Conservation (phyloP, 768 basidiomycete species). For the Pulveroboletus ravenelii region DNA sequence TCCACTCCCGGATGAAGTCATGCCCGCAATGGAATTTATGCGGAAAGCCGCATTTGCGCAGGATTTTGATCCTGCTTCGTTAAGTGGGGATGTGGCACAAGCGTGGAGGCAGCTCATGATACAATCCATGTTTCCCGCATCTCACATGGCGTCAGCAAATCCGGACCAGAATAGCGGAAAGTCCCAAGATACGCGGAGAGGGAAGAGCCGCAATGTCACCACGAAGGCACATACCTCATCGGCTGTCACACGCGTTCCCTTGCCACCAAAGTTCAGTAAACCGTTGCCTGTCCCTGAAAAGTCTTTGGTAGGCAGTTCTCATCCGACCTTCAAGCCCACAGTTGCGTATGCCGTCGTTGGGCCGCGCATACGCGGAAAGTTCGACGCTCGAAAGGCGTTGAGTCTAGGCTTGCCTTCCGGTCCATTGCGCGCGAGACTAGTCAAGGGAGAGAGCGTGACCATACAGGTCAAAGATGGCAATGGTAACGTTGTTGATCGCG, state of each 20-base stretch:
- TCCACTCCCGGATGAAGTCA: background rate
- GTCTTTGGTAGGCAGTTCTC: conserved; percentile 11
- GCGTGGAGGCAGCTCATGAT: conserved; percentile 53
- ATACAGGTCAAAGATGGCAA: conserved; percentile 46
- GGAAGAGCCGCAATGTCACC: conserved; percentile 1
- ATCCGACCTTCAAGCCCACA: conserved; percentile 30
- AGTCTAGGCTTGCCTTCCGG: conserved; percentile 62
- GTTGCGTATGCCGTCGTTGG: conserved; percentile 51
- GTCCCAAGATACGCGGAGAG: conserved; percentile 10
- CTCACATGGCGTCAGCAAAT: conserved; percentile 12
- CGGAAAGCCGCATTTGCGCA: conserved; percentile 20
- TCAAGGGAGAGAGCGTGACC: conserved; percentile 59
- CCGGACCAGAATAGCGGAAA: conserved; percentile 8
- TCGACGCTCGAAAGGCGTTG: conserved; percentile 61
- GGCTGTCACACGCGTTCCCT: conserved; percentile 7
- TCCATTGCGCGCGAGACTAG: conserved; percentile 52
- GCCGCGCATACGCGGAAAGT: conserved; percentile 59
- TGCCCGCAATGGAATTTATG: conserved; percentile 7
- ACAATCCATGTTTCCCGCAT: conserved; percentile 58
- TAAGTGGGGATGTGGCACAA: conserved; percentile 45
- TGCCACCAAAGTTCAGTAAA: conserved; percentile 14
- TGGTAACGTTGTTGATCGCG: conserved; percentile 40
- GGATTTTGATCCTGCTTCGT: conserved; percentile 26
- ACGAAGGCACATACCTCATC: conserved; percentile 1
- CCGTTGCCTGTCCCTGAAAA: conserved; percentile 24